These are phyloP conservation scores for Pichia norvegensis DNA, from an alignment of 1,139 yeast genomes.

Conservation along the genomic window DNA sequence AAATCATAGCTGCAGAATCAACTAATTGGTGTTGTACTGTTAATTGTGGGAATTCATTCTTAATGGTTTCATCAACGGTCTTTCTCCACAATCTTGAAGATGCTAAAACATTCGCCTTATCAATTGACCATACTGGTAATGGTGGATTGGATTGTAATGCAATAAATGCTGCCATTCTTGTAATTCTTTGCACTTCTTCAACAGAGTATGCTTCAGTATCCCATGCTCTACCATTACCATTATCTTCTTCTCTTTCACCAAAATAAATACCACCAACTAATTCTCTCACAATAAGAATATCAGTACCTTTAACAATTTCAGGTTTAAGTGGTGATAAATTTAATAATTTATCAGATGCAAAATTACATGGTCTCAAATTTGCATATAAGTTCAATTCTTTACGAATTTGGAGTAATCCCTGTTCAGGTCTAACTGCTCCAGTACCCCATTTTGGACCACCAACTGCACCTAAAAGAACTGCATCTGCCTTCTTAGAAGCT, in stretches of 20 bases:
- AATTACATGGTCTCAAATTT: constrained; percentile 92
- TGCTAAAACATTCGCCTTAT: constrained; percentile 95
- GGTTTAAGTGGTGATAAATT: constrained; percentile 83
- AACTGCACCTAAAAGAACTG: constrained; percentile 92
- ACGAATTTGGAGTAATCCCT: constrained; percentile 86
- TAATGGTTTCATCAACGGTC: constrained; percentile 78
- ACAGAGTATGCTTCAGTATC: constrained; percentile 91
- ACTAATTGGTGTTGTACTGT: constrained; percentile 86
- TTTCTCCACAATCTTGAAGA: constrained; percentile 94
- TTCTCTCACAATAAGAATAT: constrained; percentile 89
- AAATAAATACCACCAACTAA: constrained; percentile 96
- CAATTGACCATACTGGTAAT: constrained; percentile 88
- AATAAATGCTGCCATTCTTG: constrained; percentile 96
- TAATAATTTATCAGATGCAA: constrained; percentile 77
- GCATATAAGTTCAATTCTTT: constrained; percentile 92
- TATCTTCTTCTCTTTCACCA: constrained; percentile 91
- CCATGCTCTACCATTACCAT: constrained; percentile 77
- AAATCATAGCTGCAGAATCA: constrained; percentile 97
- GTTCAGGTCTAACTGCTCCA: constrained; percentile 92
- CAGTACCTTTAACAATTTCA: constrained; percentile 80
- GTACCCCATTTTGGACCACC: constrained; percentile 99
- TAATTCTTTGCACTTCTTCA: constrained; percentile 85
- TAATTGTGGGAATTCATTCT: constrained; percentile 83
- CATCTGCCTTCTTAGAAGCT: constrained; percentile 85
- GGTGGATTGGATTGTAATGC: constrained; percentile 93